Evolutionary conservation across 2,329 filamentous ascomycete genomes (phyloP).

Genomic region (Sarocladium kiliense): DNA sequence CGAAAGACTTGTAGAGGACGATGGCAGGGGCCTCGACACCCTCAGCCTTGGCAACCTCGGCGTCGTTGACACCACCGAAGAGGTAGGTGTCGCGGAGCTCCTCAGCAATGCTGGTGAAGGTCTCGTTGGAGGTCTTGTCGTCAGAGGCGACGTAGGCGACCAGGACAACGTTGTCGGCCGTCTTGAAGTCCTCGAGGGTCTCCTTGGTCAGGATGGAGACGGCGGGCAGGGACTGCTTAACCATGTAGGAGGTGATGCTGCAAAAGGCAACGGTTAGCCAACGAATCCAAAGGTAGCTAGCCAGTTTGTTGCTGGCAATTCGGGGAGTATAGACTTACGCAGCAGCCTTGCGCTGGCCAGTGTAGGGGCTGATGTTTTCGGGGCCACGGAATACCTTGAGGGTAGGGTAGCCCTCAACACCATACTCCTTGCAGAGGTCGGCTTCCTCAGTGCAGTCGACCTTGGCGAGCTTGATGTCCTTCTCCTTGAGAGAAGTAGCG

Average conservation of each 20-base stretch:
- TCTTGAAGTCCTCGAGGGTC: conserved; percentile 93
- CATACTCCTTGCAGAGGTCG: conserved; percentile 83
- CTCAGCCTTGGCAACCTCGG: conserved; percentile 79
- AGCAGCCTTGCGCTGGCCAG: conserved; percentile 82
- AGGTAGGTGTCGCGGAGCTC: conserved; percentile 84
- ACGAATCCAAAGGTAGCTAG: neutral
- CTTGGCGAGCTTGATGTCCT: conserved; percentile 81
- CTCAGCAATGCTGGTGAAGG: conserved; percentile 69
- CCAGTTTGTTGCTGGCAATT: neutral
- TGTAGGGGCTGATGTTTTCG: conserved; percentile 77
- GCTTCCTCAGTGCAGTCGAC: conserved; percentile 93
- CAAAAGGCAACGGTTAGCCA: conserved; percentile 15
- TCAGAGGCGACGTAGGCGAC: conserved; percentile 79
- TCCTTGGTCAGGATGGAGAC: conserved; percentile 80
- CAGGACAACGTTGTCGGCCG: conserved; percentile 90
- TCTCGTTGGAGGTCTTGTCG: conserved; percentile 82
- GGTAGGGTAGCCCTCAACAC: conserved; percentile 96
- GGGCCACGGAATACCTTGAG: conserved; percentile 96
- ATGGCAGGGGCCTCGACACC: conserved; percentile 81
- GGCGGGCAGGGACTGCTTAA: conserved; percentile 92
- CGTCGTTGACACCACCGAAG: conserved; percentile 84
- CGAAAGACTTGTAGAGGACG: conserved; percentile 95
- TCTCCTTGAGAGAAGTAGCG: conserved; percentile 78
- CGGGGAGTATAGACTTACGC: conserved; percentile 42
- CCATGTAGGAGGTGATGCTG: conserved; percentile 81